phyloP scores from a whole-genome alignment of 2,329 filamentous ascomycete genomes.

The Corinectria fuckeliana region DNA sequence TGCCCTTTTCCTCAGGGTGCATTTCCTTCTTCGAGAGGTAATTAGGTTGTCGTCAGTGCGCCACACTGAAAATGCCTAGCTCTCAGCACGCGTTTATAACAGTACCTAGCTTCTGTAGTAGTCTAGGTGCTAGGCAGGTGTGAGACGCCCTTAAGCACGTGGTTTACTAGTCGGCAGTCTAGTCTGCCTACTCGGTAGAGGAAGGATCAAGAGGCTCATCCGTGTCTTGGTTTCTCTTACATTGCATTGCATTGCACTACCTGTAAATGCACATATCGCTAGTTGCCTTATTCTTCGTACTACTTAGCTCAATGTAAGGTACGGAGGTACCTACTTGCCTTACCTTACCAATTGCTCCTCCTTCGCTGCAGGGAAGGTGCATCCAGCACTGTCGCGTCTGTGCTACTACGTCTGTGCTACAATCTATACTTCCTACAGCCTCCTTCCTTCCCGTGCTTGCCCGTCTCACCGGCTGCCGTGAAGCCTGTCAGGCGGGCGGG shows the following conservation, averaged over 20 bases:
- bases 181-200: neutral
- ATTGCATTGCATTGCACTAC: conserved; percentile 9
- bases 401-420: too few species aligned
- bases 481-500: neutral
- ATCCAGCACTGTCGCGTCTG: neutral
- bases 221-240: neutral
- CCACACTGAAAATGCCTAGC: neutral
- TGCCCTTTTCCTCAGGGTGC: conserved; percentile 5
- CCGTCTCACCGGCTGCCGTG: neutral
- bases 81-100: neutral
- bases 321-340: neutral
- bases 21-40: too few species aligned
- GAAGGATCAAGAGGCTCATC: neutral
- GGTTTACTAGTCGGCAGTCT: too few species aligned
- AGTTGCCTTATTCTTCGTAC: neutral
- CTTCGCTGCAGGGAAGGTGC: neutral
- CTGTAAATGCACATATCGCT: too few species aligned
- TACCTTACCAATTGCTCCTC: neutral
- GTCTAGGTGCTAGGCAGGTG: conserved; percentile 1
- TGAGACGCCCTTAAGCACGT: neutral
- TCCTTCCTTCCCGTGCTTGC: neutral
- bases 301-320: neutral
- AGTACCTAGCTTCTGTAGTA: too few species aligned
- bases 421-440: too few species aligned
- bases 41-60: neutral